phyloP scores from a whole-genome alignment of 129 eudicot species.

The Oenanthe sinensis region DNA sequence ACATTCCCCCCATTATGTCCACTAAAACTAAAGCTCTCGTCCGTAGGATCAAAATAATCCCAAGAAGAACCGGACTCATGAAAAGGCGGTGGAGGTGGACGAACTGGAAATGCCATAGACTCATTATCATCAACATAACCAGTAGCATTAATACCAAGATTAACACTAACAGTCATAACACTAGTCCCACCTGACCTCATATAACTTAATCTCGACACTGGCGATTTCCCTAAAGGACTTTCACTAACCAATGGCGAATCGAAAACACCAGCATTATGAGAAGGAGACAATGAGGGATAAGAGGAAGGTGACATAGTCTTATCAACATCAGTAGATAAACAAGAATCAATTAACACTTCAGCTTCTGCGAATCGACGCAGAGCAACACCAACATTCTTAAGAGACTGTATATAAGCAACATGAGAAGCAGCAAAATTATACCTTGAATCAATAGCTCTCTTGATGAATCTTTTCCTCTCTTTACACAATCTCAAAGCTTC shows the following conservation, averaged over 20 bases:
- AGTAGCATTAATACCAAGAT: slow-evolving; percentile 25
- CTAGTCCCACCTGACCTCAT: slow-evolving; percentile 63
- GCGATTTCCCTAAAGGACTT: slow-evolving; percentile 26
- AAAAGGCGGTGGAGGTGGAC: slow-evolving; percentile 53
- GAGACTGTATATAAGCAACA: slow-evolving; percentile 69
- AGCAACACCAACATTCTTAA: slow-evolving; percentile 57
- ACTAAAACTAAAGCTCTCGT: slow-evolving; percentile 79
- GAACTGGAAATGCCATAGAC: slow-evolving; percentile 48
- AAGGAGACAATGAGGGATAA: slow-evolving; percentile 60
- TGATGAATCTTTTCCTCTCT: slow-evolving; percentile 67
- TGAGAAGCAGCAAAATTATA: slow-evolving; percentile 87
- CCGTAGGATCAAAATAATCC: slow-evolving; percentile 81
- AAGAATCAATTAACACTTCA: slow-evolving; percentile 52
- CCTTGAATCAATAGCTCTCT: slow-evolving; percentile 80
- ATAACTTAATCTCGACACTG: slow-evolving; percentile 53
- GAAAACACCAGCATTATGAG: slow-evolving; percentile 38
- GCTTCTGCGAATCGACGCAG: slow-evolving; percentile 75
- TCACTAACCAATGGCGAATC: slow-evolving; percentile 32
- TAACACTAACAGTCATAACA: slow-evolving; percentile 66
- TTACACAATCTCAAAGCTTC: slow-evolving; percentile 78
- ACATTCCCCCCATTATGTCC: slow-evolving; percentile 42
- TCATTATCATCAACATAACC: slow-evolving; percentile 48
- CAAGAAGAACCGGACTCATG: slow-evolving; percentile 52
- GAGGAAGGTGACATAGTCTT: slow-evolving; percentile 72
- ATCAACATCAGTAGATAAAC: slow-evolving; percentile 39